These are phyloP conservation scores for Cronartium quercuum DNA, from an alignment of 1,284 basidiomycete species.

Conservation along the genomic window DNA sequence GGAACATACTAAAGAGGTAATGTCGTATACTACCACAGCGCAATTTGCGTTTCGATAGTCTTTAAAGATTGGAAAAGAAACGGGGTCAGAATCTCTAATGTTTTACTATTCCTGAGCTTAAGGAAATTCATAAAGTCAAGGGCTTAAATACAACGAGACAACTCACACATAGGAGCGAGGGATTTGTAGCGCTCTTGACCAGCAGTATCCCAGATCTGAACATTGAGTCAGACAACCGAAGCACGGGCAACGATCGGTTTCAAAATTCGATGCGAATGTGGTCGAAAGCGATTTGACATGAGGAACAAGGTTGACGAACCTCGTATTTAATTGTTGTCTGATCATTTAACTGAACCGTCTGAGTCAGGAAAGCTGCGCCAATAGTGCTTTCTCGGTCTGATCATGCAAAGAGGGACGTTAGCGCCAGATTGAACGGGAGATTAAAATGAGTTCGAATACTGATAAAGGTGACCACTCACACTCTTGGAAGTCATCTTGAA, in stretches of 20 bases:
- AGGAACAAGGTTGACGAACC: constrained; percentile 66
- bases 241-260: constrained; percentile 27
- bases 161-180: constrained; percentile 58
- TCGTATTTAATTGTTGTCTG: constrained; percentile 91
- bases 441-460: constrained; percentile 42
- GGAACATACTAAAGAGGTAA: constrained; percentile 6
- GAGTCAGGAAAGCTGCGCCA: constrained; percentile 87
- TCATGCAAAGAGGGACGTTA: neutral
- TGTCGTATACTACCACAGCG: constrained; percentile 68
- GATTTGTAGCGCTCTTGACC: constrained; percentile 83
- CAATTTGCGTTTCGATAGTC: constrained; percentile 75
- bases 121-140: no score
- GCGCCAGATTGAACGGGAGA: neutral
- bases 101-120: no score
- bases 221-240: neutral
- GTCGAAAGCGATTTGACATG: constrained; percentile 9
- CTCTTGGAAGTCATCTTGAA: constrained; percentile 96
- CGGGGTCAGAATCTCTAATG: no score
- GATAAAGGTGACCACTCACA: constrained; percentile 59
- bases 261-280: neutral
- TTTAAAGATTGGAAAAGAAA: constrained; percentile 47
- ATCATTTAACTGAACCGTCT: constrained; percentile 84
- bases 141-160: constrained; percentile 46
- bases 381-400: constrained; percentile 38
- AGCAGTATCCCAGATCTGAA: constrained; percentile 65